phyloP scores from a whole-genome alignment of 345 rosid genomes.

The Limnanthes douglasii region DNA sequence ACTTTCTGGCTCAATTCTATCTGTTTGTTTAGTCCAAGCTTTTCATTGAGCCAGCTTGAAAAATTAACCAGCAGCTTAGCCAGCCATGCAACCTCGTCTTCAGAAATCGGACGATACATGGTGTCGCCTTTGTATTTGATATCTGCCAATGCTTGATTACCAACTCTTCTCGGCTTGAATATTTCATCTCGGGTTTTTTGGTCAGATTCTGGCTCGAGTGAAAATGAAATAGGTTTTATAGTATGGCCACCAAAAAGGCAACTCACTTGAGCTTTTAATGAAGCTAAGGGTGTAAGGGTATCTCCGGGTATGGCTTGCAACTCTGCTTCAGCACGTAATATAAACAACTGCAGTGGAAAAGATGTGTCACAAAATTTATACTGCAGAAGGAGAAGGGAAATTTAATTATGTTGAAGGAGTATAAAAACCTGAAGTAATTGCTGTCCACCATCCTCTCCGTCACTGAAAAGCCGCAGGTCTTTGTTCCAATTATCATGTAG shows the following conservation, averaged over 20 bases:
- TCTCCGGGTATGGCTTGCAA: conserved; percentile 43
- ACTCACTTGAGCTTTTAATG: conserved; percentile 36
- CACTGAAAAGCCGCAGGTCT: conserved; percentile 58
- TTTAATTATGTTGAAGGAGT: conserved; percentile 4
- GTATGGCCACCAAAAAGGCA: conserved; percentile 41
- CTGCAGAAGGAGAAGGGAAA: no score
- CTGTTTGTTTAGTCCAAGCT: conserved; percentile 37
- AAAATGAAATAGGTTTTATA: conserved; percentile 30
- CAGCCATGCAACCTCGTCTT: conserved; percentile 73
- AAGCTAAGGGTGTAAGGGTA: conserved; percentile 33
- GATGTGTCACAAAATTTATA: no score
- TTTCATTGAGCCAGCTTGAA: conserved; percentile 54
- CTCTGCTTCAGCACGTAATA: conserved; percentile 83
- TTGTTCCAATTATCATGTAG: conserved; percentile 88
- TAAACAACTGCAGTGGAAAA: conserved; percentile 83
- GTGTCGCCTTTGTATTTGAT: conserved; percentile 67
- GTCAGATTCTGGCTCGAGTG: conserved; percentile 22
- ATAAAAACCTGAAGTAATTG: conserved; percentile 68
- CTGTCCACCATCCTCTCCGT: conserved; percentile 74
- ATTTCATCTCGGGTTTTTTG: conserved; percentile 39
- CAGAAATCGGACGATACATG: conserved; percentile 81
- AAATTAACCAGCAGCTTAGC: conserved; percentile 48
- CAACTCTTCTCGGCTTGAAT: conserved; percentile 65
- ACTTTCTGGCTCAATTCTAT: conserved; percentile 14
- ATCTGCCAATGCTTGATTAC: conserved; percentile 19